phyloP scores from a whole-genome alignment of 2,329 filamentous ascomycete species.

The Aspergillus candidus region DNA sequence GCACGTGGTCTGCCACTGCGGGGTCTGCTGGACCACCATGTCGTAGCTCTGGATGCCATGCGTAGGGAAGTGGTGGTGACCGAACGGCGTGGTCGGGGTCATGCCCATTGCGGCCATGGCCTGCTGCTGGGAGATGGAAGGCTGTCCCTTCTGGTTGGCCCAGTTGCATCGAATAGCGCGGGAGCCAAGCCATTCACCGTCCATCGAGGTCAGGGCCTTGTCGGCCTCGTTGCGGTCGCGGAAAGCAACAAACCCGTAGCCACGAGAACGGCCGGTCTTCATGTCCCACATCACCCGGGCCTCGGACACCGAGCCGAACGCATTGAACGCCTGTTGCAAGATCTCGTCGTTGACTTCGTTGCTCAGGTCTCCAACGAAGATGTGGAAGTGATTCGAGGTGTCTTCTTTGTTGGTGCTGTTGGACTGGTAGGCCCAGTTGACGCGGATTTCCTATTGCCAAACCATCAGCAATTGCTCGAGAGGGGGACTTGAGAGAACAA shows the following conservation, averaged over 20 bases:
- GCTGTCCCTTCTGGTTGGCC: conserved; percentile 99
- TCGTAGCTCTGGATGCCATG: conserved; percentile 97
- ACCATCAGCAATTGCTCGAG: conserved; percentile 12
- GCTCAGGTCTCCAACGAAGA: conserved; percentile 94
- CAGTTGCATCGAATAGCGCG: conserved; percentile 98
- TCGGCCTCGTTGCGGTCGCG: conserved; percentile 89
- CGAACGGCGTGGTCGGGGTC: conserved; percentile 93
- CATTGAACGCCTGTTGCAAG: conserved; percentile 86
- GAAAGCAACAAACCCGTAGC: conserved; percentile 97
- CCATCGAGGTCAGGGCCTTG: conserved; percentile 95
- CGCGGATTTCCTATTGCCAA: conserved; percentile 74
- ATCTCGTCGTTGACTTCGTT: conserved; percentile 99
- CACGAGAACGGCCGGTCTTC: conserved; percentile 96
- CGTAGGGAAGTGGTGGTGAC: conserved; percentile 95
- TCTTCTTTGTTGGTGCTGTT: conserved; percentile 94
- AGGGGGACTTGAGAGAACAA: background rate
- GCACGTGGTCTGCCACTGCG: conserved; percentile 95
- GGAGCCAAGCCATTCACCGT: conserved; percentile 97
- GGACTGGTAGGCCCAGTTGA: conserved; percentile 99
- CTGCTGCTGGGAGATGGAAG: conserved; percentile 95
- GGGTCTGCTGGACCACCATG: conserved; percentile 91
- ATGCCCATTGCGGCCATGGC: conserved; percentile 97
- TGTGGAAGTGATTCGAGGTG: conserved; percentile 96
- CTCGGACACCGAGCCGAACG: conserved; percentile 92
- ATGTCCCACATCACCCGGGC: conserved; percentile 99